These are phyloP conservation scores for Blastobotrys muscicola DNA, from an alignment of 805 yeast genomes.

Conservation along the genomic window DNA sequence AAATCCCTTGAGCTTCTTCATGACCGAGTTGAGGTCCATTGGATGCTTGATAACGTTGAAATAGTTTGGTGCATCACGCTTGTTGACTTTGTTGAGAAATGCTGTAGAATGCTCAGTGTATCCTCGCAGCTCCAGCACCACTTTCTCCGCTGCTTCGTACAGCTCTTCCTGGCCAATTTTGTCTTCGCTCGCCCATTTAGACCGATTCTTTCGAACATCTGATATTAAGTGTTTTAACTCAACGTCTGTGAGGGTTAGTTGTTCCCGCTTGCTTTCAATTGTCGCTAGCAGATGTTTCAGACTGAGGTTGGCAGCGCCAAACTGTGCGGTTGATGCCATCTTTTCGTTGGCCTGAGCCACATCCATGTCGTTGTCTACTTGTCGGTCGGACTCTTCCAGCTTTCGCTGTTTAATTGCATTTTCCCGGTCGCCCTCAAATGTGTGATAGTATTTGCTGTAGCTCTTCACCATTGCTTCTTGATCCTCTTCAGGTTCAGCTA, in stretches of 20 bases:
- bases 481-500: neutral
- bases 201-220: conserved; percentile 90
- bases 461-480: neutral
- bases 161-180: conserved; percentile 94
- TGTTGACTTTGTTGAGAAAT: conserved; percentile 88
- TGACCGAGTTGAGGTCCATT: conserved; percentile 92
- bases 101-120: conserved; percentile 96
- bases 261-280: conserved; percentile 74
- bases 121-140: conserved; percentile 77
- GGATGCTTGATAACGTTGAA: conserved; percentile 83
- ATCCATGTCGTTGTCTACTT: conserved; percentile 30
- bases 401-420: conserved; percentile 66
- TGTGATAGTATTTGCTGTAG: conserved; percentile 51
- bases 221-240: conserved; percentile 77
- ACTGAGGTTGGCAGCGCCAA: conserved; percentile 69
- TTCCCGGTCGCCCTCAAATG: conserved; percentile 60
- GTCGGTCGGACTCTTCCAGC: conserved; percentile 71
- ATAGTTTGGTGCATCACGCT: conserved; percentile 96
- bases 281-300: conserved; percentile 70
- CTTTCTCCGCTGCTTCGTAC: conserved; percentile 96
- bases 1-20: conserved; percentile 75
- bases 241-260: conserved; percentile 58
- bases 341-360: neutral
- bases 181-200: conserved; percentile 97
- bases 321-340: conserved; percentile 30